Base-by-base conservation (phyloP, 202 grass and related monocot species). In the Bolboschoenoplectus hybrid region DNA sequence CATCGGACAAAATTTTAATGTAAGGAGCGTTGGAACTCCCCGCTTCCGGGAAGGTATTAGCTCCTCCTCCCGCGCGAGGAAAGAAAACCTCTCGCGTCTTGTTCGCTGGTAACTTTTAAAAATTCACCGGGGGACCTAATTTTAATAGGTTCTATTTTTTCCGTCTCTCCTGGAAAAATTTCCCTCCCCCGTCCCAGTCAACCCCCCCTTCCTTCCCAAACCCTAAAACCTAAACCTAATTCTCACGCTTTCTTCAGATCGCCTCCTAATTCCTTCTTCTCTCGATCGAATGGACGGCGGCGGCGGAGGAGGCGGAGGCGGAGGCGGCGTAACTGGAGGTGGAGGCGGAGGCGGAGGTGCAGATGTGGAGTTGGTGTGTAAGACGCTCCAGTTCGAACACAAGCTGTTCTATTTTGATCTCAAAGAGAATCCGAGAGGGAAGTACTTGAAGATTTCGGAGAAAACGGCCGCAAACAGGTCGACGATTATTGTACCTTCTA, bases 341-440 rank as follows among this genome's bases (percentile, higher is more conserved):
- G 85, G 85, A 0, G 86, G 76, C 1, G 85, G 88, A 0, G 89
- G 89, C 4, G 86, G 68, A 0, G 94, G 94, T 40, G 91, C 87
- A 32, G 92, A 97, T 89, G 94, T 97, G 81, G 94, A 97, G 85
- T 90, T 97, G 74, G 92, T 97, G 52, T 92, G 90, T 86, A 97
- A 97, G 92, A 97, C 92, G 83, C 81, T 97, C 81, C 89, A 97
- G 90, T 97, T 97, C 84, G 94, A 97, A 74, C 94, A 97, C 90
- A 97, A 97, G 81, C 81, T 97, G 45, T 97, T 94, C 94, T 97
- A 97, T 86, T 97, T 97, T 86, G 92, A 97, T 89, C 90, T 97
- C 65, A 97, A 97, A 81, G 94, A 97, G 92, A 97, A 97, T 69
- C 90, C 94, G n/a, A 70, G 94, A 74, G 94, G 94, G n/a, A 94